Evolutionary conservation across 176 grass and related monocot genomes (phyloP).

Genomic region (Avena eriantha): DNA sequence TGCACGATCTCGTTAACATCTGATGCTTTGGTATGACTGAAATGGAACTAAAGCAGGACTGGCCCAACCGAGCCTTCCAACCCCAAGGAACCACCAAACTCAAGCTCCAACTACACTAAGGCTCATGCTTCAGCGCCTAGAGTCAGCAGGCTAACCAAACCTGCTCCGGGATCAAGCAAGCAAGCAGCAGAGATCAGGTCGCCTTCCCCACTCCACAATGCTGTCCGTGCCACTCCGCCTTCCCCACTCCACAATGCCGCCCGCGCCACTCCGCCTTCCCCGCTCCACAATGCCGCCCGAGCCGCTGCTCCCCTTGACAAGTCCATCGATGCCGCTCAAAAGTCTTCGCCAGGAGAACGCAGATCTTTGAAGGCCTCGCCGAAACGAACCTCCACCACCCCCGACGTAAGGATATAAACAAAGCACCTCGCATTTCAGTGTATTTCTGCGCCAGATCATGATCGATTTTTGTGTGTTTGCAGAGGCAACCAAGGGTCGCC

Average conservation of each 20-base stretch:
- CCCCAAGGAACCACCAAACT: conserved; percentile 40
- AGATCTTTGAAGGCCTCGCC: conserved; percentile 55
- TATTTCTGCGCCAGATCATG: neutral
- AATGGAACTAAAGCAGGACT: conserved; percentile 34
- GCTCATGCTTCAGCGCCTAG: conserved; percentile 48
- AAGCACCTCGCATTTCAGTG: neutral
- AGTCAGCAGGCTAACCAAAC: conserved; percentile 52
- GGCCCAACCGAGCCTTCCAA: conserved; percentile 48
- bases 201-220: conserved; percentile 50
- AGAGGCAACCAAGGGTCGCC: conserved; percentile 52
- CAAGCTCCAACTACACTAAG: neutral
- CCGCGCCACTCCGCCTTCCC: neutral
- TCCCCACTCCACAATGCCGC: conserved; percentile 8
- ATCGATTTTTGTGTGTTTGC: conserved; percentile 16
- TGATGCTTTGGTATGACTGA: neutral
- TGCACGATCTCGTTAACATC: conserved; percentile 5
- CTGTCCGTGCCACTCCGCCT: neutral
- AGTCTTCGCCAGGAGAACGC: conserved; percentile 48
- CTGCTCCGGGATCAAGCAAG: conserved; percentile 50
- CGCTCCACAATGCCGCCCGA: conserved; percentile 1
- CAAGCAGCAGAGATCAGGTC: conserved; percentile 31
- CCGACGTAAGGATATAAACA: neutral
- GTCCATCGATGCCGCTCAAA: conserved; percentile 43
- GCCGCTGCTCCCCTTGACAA: conserved; percentile 30
- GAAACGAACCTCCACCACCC: conserved; percentile 18